These are phyloP conservation scores for Alnus rubra DNA, from an alignment of 306 rosid genomes.

Conservation along the genomic window DNA sequence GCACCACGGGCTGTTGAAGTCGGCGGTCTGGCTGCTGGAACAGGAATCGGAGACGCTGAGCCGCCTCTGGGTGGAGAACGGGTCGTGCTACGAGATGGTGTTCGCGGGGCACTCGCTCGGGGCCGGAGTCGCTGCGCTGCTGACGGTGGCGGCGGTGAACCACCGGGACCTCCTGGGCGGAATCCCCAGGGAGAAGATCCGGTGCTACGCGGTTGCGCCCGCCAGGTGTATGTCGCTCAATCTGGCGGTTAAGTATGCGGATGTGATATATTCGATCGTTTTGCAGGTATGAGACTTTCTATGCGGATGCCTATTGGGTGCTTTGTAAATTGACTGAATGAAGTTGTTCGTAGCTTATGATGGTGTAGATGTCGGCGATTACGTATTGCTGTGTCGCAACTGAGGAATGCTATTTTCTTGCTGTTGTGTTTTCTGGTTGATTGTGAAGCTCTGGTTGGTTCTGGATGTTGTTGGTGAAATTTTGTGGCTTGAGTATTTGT, in stretches of 20 bases:
- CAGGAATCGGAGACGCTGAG: slow-evolving; percentile 69
- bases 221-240: slow-evolving; percentile 95
- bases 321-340: slow-evolving; percentile 13
- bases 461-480: not conserved
- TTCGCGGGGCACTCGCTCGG: slow-evolving; percentile 91
- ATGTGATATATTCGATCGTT: slow-evolving; percentile 69
- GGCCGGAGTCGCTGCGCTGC: slow-evolving; percentile 79
- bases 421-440: not conserved
- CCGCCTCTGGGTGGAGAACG: slow-evolving; percentile 69
- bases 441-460: not conserved
- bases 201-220: slow-evolving; percentile 81
- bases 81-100: slow-evolving; percentile 57
- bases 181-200: slow-evolving; percentile 57
- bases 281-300: slow-evolving; percentile 60
- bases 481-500: not conserved
- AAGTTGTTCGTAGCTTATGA: not conserved
- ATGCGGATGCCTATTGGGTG: not conserved
- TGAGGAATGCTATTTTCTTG: not conserved
- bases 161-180: slow-evolving; percentile 67
- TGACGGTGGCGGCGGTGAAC: slow-evolving; percentile 68
- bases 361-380: too few species aligned
- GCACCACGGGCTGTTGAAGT: slow-evolving; percentile 76
- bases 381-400: too few species aligned
- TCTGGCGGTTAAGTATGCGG: slow-evolving; percentile 94
- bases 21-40: slow-evolving; percentile 80